Percentiles rank a stretch among this genome's conserved stretches.
These are phyloP conservation scores for Fusarium kyushuense DNA, from an alignment of 2,329 filamentous ascomycete species.

Conservation along the genomic window DNA sequence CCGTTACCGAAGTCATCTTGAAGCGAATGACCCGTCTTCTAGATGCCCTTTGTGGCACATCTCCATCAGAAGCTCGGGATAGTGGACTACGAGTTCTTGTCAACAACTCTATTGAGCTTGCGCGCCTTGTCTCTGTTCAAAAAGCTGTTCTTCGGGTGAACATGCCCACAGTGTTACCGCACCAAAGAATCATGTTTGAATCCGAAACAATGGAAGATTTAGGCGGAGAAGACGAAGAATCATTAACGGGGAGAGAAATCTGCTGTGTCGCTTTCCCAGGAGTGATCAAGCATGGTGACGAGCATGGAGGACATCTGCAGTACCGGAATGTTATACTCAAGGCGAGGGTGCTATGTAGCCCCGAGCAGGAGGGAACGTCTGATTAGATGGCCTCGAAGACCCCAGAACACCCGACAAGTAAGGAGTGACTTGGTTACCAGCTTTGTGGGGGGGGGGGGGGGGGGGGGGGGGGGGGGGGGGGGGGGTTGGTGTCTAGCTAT, in stretches of 20 bases:
- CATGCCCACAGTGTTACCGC: slow-evolving; percentile 66
- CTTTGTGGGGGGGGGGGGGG: no score
- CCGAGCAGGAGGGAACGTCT: slow-evolving; percentile 52
- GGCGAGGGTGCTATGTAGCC: slow-evolving; percentile 71
- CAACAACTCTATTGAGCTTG: slow-evolving; percentile 65
- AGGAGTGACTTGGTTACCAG: background rate
- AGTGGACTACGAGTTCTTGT: slow-evolving; percentile 66
- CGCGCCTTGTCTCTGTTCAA: slow-evolving; percentile 68
- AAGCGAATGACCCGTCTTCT: slow-evolving; percentile 63
- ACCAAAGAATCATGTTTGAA: slow-evolving; percentile 69
- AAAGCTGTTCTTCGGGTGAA: slow-evolving; percentile 68
- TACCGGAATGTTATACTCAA: slow-evolving; percentile 74
- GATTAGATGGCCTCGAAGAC: background rate
- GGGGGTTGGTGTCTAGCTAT: no score
- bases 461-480: no score
- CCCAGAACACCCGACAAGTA: background rate
- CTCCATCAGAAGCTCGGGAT: slow-evolving; percentile 60
- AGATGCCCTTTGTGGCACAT: slow-evolving; percentile 60
- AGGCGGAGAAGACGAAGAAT: slow-evolving; percentile 71
- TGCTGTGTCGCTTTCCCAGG: slow-evolving; percentile 74
- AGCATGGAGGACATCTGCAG: slow-evolving; percentile 71
- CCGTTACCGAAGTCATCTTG: slow-evolving; percentile 59
- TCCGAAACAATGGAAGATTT: slow-evolving; percentile 73
- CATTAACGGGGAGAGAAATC: slow-evolving; percentile 64
- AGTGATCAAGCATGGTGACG: slow-evolving; percentile 73